Evolutionary conservation across 2,329 filamentous ascomycete genomes (phyloP), one percentile per base, ranked within the genome.

Genomic region (Byssothecium circinans): DNA sequence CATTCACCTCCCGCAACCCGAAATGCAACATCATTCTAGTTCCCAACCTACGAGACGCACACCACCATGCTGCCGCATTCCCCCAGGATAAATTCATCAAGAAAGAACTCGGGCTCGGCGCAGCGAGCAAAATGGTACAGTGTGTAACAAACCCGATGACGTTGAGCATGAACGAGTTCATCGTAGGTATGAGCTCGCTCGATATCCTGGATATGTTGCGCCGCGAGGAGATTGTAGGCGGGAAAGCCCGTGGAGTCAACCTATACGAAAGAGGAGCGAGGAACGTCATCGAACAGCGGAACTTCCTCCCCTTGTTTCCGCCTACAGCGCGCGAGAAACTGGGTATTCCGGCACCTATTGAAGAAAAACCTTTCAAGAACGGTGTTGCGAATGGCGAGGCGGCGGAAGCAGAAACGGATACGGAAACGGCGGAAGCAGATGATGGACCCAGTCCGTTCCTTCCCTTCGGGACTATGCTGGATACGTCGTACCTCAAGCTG

Each of bases 111-210:
- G 89, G 88, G 4, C 78, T 97, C 4, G 87, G 87, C 2, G 53
- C 57, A 1, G 61, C 62, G 12, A 61, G 59, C 10, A 92, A 89
- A 67, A 79, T 86, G 47, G 87, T 81, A 10, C 84, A 82, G 45
- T 82, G 95, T 58, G 83, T 96, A 14, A 89, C 91, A 2, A 97
- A 97, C 65, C 94, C 94, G 1, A 92, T 95, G 78, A 90, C 88
- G 8, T 73, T 97, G 2, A 89, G 84, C 5, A 78, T 97, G 55
- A 99, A 99, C 71, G 94, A 97, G 71, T 81, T 86, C 35, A 80
- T 92, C 1, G 73, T 96, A 20, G 91, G 88, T 4, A 80, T 96
- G 58, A 91, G 87, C 20, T 87, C 85, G 0, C 88, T 95, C 62
- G 94, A 99, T 65, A 76, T 90, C 3, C 78, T 99, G 1, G 91